These are phyloP conservation scores for Penicillium capsulatum DNA, from an alignment of 2,329 filamentous ascomycete genomes.

Conservation along the genomic window DNA sequence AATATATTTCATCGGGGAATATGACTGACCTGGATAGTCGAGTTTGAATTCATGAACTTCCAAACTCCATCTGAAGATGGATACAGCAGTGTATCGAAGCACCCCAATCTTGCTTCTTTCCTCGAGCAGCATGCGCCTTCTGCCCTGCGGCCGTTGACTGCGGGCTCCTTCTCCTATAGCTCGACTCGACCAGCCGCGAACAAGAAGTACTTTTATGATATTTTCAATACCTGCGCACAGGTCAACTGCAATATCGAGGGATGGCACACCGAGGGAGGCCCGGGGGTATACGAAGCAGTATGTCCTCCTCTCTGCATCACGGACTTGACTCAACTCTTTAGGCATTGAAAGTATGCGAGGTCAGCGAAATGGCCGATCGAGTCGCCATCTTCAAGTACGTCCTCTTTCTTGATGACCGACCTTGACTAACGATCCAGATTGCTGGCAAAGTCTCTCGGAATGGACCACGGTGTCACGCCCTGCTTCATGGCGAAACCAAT, in stretches of 20 bases:
- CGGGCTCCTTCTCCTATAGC: constrained; percentile 96
- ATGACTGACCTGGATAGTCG: no score
- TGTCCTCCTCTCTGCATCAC: no score
- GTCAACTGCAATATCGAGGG: constrained; percentile 83
- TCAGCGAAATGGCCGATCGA: constrained; percentile 84
- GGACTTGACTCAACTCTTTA: no score
- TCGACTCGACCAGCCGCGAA: constrained; percentile 83
- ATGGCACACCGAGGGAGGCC: constrained; percentile 93
- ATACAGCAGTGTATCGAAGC: constrained; percentile 66
- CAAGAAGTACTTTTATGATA: constrained; percentile 77
- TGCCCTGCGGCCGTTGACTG: constrained; percentile 72
- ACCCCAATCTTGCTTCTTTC: constrained; percentile 71
- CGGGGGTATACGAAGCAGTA: constrained; percentile 89
- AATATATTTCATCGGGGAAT: no score
- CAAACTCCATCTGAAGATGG: constrained; percentile 28
- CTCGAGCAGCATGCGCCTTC: constrained; percentile 68
- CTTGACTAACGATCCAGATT: no score
- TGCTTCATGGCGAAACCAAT: constrained; percentile 99
- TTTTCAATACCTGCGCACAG: constrained; percentile 61
- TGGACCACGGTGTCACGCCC: constrained; percentile 84
- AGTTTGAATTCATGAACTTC: constrained; percentile 70
- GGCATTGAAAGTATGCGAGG: constrained; percentile 83
- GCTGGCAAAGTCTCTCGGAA: constrained; percentile 81
- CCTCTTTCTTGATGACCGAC: no score
- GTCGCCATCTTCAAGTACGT: constrained; percentile 81